Base-by-base conservation (phyloP, 164 flowering plant genomes). In the Tetrastigma voinierianum region DNA sequence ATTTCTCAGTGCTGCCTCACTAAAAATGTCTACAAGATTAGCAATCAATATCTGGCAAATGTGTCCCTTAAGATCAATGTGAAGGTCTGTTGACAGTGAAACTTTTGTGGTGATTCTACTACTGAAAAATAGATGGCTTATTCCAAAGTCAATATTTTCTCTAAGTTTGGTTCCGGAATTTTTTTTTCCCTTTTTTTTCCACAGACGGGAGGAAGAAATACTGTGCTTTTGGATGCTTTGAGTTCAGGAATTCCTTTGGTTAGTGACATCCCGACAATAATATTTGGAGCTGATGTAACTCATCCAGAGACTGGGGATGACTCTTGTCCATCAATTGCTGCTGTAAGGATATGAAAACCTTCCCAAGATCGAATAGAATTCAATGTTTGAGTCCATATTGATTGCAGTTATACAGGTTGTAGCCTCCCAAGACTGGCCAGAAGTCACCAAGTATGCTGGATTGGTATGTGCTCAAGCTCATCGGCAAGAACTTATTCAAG, bases 381-480 rank as follows among this genome's bases (percentile, higher is more conserved):
- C 40, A 4, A 32, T 32, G 40, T 32, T 32, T 32, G 40, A 32
- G 40, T 32, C 40, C 40, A 32, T 32, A 32, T 32, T 32, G 40
- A 32, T 32, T 32, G 6, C 40, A 32, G 6, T 43, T 59, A 51
- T 65, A 40, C 69, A 85, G 89, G 85, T 85, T 13, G 87, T 85
- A 47, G 89, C 87, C 11, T 85, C 87, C 45, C 87, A 85, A 73
- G 89, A 85, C 62, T 85, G 89, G 87, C 87, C 87, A 19, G 87
- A 83, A 64, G 81, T 83, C 21, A 85, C 89, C 19, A 83, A 85
- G 65, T 85, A 85, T 74, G 81, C 87, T 6, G 87, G 89, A 4
- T 25, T 85, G 61, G 89, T 85, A 4, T 85, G 87, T 72, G 87
- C 87, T 46, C 89, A 85, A 69, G 80, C 87, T 65, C 87, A 85